Evolutionary conservation across 228 moss, liverwort and hornwort species (phyloP).

Genomic region (Sphagnum fallax): DNA sequence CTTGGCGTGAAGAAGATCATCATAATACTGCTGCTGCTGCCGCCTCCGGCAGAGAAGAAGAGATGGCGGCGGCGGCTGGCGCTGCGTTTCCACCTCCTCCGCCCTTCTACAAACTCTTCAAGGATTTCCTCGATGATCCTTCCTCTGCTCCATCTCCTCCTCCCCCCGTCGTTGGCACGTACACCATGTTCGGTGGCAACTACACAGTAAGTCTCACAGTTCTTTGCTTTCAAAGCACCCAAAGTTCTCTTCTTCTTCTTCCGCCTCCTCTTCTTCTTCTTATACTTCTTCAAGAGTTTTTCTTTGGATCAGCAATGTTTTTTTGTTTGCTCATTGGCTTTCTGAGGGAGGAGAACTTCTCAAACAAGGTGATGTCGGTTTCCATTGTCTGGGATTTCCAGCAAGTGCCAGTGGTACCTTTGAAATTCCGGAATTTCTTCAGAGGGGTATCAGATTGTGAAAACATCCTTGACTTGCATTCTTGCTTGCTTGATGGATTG

Average conservation of each 20-base stretch:
- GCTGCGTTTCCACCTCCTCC: slow-evolving; percentile 94
- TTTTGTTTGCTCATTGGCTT: too few species aligned
- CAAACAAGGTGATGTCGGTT: too few species aligned
- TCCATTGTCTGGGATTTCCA: too few species aligned
- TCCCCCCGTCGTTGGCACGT: slow-evolving; percentile 69
- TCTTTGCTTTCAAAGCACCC: not conserved
- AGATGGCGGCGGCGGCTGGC: slow-evolving; percentile 29
- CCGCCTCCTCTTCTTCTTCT: not conserved
- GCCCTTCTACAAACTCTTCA: slow-evolving; percentile 80
- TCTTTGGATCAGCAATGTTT: too few species aligned
- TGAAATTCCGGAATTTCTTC: too few species aligned
- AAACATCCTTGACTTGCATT: too few species aligned
- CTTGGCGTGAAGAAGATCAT: slow-evolving; percentile 2
- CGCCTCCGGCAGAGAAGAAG: not conserved
- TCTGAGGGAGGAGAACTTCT: too few species aligned
- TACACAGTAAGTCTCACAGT: slow-evolving; percentile 61
- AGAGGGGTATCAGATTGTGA: too few species aligned
- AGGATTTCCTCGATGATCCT: slow-evolving; percentile 49
- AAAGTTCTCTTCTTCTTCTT: not conserved
- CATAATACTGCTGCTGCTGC: not conserved
- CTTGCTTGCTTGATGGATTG: too few species aligned
- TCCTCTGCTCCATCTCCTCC: slow-evolving; percentile 78
- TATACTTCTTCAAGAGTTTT: too few species aligned
- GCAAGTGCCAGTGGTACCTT: too few species aligned
- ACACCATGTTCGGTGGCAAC: slow-evolving; percentile 72